Percentiles rank a stretch among this genome's conserved stretches.
Evolutionary conservation across 257 asterid species (phyloP).

Genomic region (Buddleja alternifolia): DNA sequence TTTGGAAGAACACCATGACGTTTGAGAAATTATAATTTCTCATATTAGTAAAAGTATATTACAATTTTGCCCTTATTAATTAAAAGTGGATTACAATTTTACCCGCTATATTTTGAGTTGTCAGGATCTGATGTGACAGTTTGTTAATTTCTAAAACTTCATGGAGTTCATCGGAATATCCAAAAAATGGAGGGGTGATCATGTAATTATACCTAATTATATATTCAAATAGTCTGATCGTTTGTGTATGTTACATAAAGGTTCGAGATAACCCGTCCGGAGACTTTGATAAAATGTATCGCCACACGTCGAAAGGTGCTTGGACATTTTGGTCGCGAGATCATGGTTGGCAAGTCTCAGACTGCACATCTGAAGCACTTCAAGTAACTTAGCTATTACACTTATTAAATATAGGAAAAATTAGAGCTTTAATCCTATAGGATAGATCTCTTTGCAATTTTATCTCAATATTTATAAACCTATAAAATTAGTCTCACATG

Average conservation of each 20-base stretch:
- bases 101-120: too few species aligned
- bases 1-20: too few species aligned
- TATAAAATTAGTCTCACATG: too few species aligned
- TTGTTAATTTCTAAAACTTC: slow-evolving; percentile 60
- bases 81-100: too few species aligned
- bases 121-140: too few species aligned
- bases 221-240: not conserved
- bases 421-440: too few species aligned
- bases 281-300: slow-evolving; percentile 45
- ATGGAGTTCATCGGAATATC: slow-evolving; percentile 37
- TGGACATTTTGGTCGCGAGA: slow-evolving; percentile 66
- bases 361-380: slow-evolving; percentile 61
- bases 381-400: slow-evolving; percentile 29
- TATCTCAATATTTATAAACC: too few species aligned
- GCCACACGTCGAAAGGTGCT: slow-evolving; percentile 54
- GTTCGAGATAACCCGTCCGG: slow-evolving; percentile 51
- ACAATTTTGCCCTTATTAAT: too few species aligned
- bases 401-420: too few species aligned
- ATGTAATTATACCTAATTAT: not conserved
- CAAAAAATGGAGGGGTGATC: not conserved
- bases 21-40: not conserved
- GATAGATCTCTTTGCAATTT: too few species aligned
- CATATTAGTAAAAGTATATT: not conserved
- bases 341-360: slow-evolving; percentile 69
- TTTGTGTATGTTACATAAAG: slow-evolving; percentile 17